Conservation (phyloP, 106 monocot genomes). For the Alisma plantagoaquatica region DNA sequence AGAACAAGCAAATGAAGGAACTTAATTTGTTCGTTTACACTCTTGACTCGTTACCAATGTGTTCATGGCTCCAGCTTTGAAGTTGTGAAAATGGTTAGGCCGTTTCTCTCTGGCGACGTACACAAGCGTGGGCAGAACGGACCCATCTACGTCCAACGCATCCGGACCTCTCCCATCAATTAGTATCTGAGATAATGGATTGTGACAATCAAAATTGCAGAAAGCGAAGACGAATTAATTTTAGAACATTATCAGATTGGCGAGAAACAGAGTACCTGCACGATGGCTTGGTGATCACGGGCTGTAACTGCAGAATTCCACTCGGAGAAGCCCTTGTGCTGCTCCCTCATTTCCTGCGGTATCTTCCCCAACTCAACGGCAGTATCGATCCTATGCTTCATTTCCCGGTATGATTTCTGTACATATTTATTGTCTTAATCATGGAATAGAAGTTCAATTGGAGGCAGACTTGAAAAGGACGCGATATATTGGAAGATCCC, state of each 20-base stretch:
- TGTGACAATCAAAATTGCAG: background rate
- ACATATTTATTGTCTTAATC: too few relatives aligned
- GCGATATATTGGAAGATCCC: background rate
- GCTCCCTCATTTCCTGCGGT: conserved; percentile 13
- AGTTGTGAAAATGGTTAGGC: conserved; percentile 45
- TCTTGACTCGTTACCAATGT: conserved; percentile 48
- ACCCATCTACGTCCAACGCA: conserved; percentile 24
- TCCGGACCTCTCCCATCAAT: conserved; percentile 49
- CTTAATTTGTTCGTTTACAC: too few relatives aligned
- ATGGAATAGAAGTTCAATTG: background rate
- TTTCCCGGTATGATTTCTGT: conserved; percentile 39
- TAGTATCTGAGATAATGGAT: conserved; percentile 29
- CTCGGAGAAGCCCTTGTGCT: conserved; percentile 38
- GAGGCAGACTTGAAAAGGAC: background rate
- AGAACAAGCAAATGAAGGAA: too few relatives aligned
- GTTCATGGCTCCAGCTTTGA: conserved; percentile 81
- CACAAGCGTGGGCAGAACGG: conserved; percentile 48
- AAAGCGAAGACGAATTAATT: too few relatives aligned
- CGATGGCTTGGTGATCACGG: conserved; percentile 41
- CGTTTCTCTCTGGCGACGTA: conserved; percentile 80
- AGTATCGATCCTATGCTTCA: conserved; percentile 31
- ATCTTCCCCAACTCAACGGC: conserved; percentile 16
- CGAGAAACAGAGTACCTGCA: conserved; percentile 23
- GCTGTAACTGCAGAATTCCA: conserved; percentile 16
- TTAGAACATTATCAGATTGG: too few relatives aligned